Conservation (phyloP, 2,329 filamentous ascomycete species). For the Teratosphaeria pseudoeucalypti region DNA sequence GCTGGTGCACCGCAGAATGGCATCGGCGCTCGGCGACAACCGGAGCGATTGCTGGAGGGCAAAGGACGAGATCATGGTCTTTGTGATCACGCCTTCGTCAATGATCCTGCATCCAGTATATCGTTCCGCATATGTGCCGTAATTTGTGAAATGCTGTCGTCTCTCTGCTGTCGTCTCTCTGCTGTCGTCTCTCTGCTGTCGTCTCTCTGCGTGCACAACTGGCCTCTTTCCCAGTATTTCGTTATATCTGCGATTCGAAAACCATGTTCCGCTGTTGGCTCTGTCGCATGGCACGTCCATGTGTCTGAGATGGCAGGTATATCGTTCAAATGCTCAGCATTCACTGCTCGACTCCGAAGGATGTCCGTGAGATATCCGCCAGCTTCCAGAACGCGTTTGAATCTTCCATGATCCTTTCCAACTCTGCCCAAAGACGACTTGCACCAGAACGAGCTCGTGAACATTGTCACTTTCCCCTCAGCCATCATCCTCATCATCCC, state of each 20-base stretch:
- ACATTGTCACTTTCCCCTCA: neutral
- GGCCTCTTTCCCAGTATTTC: no score
- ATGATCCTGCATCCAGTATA: neutral
- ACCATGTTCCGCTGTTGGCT: no score
- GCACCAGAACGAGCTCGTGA: no score
- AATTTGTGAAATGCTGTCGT: neutral
- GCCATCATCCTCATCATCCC: slow-evolving; percentile 21
- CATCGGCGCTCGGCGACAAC: neutral
- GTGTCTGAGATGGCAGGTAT: neutral
- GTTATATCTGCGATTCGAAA: no score
- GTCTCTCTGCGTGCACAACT: no score
- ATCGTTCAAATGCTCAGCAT: neutral
- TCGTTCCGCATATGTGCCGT: neutral
- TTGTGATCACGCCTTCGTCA: neutral
- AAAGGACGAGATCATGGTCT: neutral
- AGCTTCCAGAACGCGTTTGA: neutral
- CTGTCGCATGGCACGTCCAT: no score
- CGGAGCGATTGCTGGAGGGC: neutral
- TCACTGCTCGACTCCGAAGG: neutral
- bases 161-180: no score
- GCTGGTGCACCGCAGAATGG: neutral
- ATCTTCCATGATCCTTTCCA: no score
- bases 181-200: no score
- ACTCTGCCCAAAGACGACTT: no score
- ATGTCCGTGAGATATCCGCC: no score